Percentiles rank a stretch among this genome's conserved stretches.
phyloP scores from a whole-genome alignment of 768 basidiomycete genomes.

The Kwoniella bestiolae region DNA sequence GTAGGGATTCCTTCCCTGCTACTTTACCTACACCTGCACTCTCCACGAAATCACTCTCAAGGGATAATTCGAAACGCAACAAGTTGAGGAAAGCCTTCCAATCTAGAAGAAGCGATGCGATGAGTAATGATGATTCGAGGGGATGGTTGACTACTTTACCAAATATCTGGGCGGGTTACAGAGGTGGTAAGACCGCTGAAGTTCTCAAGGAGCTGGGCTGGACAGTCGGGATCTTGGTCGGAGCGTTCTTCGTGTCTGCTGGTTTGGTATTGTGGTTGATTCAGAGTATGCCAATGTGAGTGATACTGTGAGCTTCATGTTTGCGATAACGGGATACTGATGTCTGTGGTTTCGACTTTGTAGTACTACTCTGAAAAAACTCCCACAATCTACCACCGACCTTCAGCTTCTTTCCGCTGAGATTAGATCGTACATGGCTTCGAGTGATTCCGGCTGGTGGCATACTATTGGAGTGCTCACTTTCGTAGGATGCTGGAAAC shows the following conservation, averaged over 20 bases:
- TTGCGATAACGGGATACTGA: too few species aligned
- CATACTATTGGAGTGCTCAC: slow-evolving; percentile 84
- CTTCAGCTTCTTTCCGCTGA: slow-evolving; percentile 54
- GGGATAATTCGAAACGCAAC: slow-evolving; percentile 13
- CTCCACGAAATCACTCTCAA: slow-evolving; percentile 34
- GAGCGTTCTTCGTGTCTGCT: slow-evolving; percentile 43
- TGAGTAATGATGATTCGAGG: neutral
- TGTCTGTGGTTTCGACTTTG: neutral
- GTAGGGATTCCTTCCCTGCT: slow-evolving; percentile 1
- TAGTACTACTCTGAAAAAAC: slow-evolving; percentile 49
- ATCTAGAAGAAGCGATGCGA: neutral
- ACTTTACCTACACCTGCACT: slow-evolving; percentile 44
- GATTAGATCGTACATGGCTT: slow-evolving; percentile 52
- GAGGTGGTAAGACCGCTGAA: slow-evolving; percentile 28
- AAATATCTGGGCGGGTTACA: slow-evolving; percentile 19
- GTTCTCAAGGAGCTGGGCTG: slow-evolving; percentile 51
- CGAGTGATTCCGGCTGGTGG: slow-evolving; percentile 52
- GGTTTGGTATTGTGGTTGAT: slow-evolving; percentile 48
- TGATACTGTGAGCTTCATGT: too few species aligned
- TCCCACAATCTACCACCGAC: slow-evolving; percentile 53
- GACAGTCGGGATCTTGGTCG: slow-evolving; percentile 45
- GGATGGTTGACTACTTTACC: slow-evolving; percentile 36
- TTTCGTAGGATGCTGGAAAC: slow-evolving; percentile 88
- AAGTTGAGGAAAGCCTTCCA: slow-evolving; percentile 17
- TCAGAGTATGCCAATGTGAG: slow-evolving; percentile 54